phyloP scores from a whole-genome alignment of 192 early-diverging fungal genomes.

The Podila clonocystis region DNA sequence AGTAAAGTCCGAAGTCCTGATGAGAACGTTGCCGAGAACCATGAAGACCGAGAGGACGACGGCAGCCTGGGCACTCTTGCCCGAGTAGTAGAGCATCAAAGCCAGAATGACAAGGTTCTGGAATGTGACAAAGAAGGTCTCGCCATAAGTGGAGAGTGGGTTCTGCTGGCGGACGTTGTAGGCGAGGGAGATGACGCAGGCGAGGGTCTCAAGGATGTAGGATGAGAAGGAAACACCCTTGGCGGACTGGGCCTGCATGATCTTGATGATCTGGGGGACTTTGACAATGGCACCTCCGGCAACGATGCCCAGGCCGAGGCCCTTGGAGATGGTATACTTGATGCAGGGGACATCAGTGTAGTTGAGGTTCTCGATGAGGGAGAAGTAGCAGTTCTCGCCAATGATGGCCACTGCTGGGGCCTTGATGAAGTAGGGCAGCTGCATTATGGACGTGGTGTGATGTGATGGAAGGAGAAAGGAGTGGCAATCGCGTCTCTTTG shows the following conservation, averaged over 20 bases:
- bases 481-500: no score
- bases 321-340: constrained; percentile 88
- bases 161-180: constrained; percentile 88
- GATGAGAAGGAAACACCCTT: constrained; percentile 84
- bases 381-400: constrained; percentile 81
- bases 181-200: constrained; percentile 80
- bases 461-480: neutral
- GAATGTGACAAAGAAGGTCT: constrained; percentile 82
- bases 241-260: constrained; percentile 73
- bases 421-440: constrained; percentile 71
- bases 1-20: constrained; percentile 27
- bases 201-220: constrained; percentile 85
- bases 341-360: constrained; percentile 74
- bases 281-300: constrained; percentile 93
- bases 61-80: constrained; percentile 50
- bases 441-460: constrained; percentile 34
- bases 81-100: constrained; percentile 70
- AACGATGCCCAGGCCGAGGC: constrained; percentile 95
- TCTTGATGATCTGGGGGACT: constrained; percentile 96
- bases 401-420: constrained; percentile 76
- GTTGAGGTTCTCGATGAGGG: constrained; percentile 79
- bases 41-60: constrained; percentile 58
- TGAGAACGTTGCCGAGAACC: constrained; percentile 32
- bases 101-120: constrained; percentile 86
- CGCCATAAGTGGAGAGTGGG: constrained; percentile 91